A percentile compares a stretch with the other conserved stretches of the same genome.
Evolutionary conservation across 441 rosid genomes (phyloP).

Genomic region (Isatis lusitanica): DNA sequence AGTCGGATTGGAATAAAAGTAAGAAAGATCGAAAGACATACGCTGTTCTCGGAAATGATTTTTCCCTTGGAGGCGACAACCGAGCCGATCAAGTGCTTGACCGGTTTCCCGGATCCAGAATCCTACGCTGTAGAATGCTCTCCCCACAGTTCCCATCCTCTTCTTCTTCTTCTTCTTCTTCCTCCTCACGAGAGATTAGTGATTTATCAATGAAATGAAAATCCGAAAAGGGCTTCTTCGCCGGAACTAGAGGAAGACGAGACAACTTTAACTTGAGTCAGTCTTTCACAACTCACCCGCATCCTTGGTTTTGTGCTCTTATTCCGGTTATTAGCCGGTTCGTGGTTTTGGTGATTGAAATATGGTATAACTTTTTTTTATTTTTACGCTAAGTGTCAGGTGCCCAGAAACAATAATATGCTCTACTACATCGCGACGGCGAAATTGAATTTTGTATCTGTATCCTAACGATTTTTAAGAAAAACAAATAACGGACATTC

Average conservation of each 20-base stretch:
- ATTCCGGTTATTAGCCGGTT: conserved; percentile 29
- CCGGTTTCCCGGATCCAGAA: conserved; percentile 81
- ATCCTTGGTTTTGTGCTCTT: conserved; percentile 11
- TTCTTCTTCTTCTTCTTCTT: conserved; percentile 20
- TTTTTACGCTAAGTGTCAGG: neutral
- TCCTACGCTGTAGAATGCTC: conserved; percentile 60
- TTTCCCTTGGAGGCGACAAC: conserved; percentile 71
- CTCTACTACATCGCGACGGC: no score
- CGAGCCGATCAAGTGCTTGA: conserved; percentile 78
- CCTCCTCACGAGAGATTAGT: conserved; percentile 7
- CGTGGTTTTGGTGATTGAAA: neutral
- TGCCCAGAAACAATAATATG: neutral
- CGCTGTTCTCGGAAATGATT: conserved; percentile 69
- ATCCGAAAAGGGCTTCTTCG: conserved; percentile 16
- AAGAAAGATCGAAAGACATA: conserved; percentile 25
- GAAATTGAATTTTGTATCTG: no score
- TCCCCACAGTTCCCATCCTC: conserved; percentile 58
- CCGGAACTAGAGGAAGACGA: conserved; percentile 28
- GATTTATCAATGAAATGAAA: conserved; percentile 22
- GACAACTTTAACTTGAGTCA: neutral
- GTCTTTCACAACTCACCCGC: neutral
- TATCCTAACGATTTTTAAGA: no score
- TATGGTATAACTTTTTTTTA: neutral
- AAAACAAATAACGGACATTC: no score
- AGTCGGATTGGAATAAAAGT: neutral